Percentiles rank a stretch among this genome's conserved stretches.
These are phyloP conservation scores for Bryopsis sp. DNA, from an alignment of 139 green algal species.

Conservation along the genomic window DNA sequence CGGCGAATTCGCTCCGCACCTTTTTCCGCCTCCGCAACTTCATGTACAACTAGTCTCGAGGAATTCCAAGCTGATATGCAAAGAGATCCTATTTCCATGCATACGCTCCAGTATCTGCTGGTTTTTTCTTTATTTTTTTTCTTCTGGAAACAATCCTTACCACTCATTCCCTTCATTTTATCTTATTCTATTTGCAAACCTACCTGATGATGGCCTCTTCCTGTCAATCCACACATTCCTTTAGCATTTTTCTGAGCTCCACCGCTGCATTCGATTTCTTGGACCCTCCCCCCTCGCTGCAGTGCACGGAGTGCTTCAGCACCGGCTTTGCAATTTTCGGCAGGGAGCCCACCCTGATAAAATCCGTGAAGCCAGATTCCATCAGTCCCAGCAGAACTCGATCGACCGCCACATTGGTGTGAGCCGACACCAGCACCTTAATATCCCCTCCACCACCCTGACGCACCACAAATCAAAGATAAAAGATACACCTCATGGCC, in stretches of 20 bases:
- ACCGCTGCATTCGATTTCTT: conserved; percentile 30
- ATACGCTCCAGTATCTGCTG: too few species aligned
- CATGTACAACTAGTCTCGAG: too few species aligned
- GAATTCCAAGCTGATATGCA: too few species aligned
- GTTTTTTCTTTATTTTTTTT: too few species aligned
- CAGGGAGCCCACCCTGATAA: conserved; percentile 68
- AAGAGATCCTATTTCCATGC: too few species aligned
- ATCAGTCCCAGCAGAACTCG: conserved; percentile 51
- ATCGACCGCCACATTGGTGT: conserved; percentile 87
- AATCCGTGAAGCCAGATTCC: conserved; percentile 47
- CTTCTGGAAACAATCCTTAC: too few species aligned
- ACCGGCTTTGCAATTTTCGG: conserved; percentile 52
- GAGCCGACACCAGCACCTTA: conserved; percentile 60
- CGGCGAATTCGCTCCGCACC: conserved; percentile 53
- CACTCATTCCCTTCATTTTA: too few species aligned
- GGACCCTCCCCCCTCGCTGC: conserved; percentile 22
- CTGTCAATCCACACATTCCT: background rate
- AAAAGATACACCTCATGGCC: background rate
- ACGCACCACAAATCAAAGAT: background rate
- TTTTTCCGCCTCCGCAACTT: conserved; percentile 32
- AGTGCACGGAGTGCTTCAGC: conserved; percentile 61
- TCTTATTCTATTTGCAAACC: background rate
- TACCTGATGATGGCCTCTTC: conserved; percentile 3
- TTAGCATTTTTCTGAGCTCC: conserved; percentile 12
- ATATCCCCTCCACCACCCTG: background rate